Evolutionary conservation across 192 early-diverging fungal genomes (phyloP).

Genomic region (Backusella mclennaniae): DNA sequence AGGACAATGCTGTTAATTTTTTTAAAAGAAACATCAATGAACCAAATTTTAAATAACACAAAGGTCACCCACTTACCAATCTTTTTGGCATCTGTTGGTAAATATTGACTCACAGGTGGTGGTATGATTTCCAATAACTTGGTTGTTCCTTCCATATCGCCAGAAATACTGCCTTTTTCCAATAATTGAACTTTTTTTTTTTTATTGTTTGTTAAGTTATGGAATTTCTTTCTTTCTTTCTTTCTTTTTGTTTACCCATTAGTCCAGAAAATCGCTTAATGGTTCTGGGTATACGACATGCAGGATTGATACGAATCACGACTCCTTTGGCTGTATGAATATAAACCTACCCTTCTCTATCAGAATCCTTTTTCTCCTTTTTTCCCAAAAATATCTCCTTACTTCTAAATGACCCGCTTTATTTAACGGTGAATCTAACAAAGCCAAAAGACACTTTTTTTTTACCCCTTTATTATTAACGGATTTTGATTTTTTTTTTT

Average conservation of each 20-base stretch:
- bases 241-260: constrained; percentile 65
- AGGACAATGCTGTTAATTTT: constrained; percentile 65
- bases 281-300: constrained; percentile 96
- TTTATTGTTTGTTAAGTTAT: not conserved
- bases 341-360: constrained; percentile 61
- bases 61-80: constrained; percentile 54
- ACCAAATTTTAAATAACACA: not conserved
- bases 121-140: constrained; percentile 94
- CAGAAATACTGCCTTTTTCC: constrained; percentile 89
- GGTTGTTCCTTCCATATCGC: constrained; percentile 65
- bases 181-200: constrained; percentile 77
- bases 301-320: constrained; percentile 94
- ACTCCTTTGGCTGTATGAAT: constrained; percentile 93
- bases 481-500: too few species aligned
- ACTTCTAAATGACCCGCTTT: constrained; percentile 91
- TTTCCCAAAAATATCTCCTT: not conserved
- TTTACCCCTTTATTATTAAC: too few species aligned
- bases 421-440: constrained; percentile 97
- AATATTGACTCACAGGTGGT: constrained; percentile 90
- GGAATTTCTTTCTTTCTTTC: not conserved
- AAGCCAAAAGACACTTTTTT: constrained; percentile 82
- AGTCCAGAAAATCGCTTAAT: constrained; percentile 98
- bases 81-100: constrained; percentile 82
- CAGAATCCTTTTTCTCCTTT: not conserved
- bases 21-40: not conserved